Base-by-base conservation (phyloP, 495 filamentous ascomycete species). In the Cairneyella variabilis region DNA sequence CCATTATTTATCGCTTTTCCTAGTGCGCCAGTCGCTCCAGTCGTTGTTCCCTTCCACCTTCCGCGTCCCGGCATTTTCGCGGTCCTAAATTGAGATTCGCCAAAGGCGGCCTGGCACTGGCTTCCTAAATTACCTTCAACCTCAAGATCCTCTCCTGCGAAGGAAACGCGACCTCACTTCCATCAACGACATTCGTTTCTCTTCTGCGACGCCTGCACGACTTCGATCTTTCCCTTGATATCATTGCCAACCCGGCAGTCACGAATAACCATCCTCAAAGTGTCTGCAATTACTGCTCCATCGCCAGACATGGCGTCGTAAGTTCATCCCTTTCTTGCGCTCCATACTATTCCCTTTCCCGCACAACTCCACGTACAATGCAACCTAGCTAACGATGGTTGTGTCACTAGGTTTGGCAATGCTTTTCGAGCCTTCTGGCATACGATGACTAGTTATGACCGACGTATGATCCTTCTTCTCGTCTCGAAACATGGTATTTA, bases 361-460 rank as follows among this genome's bases (percentile, higher is more conserved):
- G 11, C 21, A 18, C 18, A 28, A 40, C 7, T 1, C 8, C 27
- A 32, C 23, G n/a, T 16, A 42, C 45, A 26, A 25, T 46, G 44
- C 7, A 50, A 38, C 26, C n/a, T 51, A 25, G 39, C 57, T 63
- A 43, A 59, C 41, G 11, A 27, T 25, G 6, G 36, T 30, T 46
- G 7, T 51, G n/a, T 17, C 10, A 38, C 12, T 39, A 58, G 62
- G 36, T 47, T 65, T 41, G 62, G 62, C 25, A 54, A 51, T 26
- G 56, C 62, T 17, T 83, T 88, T 70, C 80, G 82, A 60, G 88
- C 86, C 58, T 90, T 96, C 71, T 97, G 92, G 92, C 92, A 97
- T 78, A 86, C 90, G 48, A 93, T 97, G 90, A 96, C 90, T 64
- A 80, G 76, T 57, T 66, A 80, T 68, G 78, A 82, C 66, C 69